A percentile compares a stretch with the other conserved stretches of the same genome.
Conservation (phyloP, 2,329 filamentous ascomycete species). For the Drechslerella dactyloides region DNA sequence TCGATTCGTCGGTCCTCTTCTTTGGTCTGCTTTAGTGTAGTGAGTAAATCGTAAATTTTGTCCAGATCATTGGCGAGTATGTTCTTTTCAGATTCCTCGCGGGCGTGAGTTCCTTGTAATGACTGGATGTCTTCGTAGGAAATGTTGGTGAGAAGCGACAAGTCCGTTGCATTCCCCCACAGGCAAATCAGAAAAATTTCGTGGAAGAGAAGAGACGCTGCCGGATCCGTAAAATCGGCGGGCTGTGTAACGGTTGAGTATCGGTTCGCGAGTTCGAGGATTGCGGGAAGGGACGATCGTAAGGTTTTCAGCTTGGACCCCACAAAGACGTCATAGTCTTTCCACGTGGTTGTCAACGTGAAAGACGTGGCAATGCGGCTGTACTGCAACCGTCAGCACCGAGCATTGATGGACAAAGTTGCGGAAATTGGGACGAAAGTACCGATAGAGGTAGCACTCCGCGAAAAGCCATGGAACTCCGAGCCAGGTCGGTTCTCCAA, state of each 20-base stretch:
- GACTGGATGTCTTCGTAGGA: constrained; percentile 97
- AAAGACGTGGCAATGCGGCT: constrained; percentile 83
- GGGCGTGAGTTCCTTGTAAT: constrained; percentile 84
- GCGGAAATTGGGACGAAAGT: constrained; percentile 53
- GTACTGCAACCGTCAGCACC: constrained; percentile 54
- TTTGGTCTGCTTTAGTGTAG: constrained; percentile 69
- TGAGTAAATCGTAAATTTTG: constrained; percentile 72
- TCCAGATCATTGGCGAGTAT: constrained; percentile 86
- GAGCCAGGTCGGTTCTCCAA: constrained; percentile 80
- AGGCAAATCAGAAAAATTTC: constrained; percentile 97
- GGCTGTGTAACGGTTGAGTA: constrained; percentile 70
- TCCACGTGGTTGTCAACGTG: constrained; percentile 79
- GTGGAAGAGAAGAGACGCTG: constrained; percentile 78
- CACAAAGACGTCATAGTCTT: constrained; percentile 84
- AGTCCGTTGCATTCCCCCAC: constrained; percentile 95
- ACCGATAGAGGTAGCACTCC: constrained; percentile 94
- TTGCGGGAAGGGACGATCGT: constrained; percentile 84
- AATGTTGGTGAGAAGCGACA: constrained; percentile 86
- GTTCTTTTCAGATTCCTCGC: constrained; percentile 87
- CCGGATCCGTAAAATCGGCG: constrained; percentile 62
- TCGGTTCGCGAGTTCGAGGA: constrained; percentile 78
- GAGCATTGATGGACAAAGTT: neutral
- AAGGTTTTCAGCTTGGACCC: constrained; percentile 92
- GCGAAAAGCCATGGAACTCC: constrained; percentile 84
- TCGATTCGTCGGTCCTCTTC: constrained; percentile 77